Base-by-base conservation (phyloP, 495 filamentous ascomycete genomes). In the Penicillium daleae region DNA sequence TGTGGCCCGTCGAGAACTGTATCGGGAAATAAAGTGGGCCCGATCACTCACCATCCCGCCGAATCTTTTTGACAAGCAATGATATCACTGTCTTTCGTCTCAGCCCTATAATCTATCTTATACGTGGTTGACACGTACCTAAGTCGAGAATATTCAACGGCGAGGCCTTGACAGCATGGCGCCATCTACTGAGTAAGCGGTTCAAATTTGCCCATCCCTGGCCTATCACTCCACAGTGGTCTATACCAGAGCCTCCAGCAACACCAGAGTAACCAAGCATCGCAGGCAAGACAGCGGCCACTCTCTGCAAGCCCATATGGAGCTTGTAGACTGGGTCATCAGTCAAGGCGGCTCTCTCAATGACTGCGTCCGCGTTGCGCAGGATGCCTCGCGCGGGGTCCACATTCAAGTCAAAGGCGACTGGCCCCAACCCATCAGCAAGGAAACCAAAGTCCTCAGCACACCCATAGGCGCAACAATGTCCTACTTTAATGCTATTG, bases 401-500 rank as follows among this genome's bases (percentile, higher is more conserved):
- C 79, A 85, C 65, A 66, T 81, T 15, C 76, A 80, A 64, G 80
- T 81, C 46, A 72, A 67, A 46, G 60, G 63, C 49, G 68, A 70
- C 56, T 66, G 66, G 71, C 56, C 63, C 7, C 39, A 66, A 3
- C 22, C 70, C 6, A 58, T 74, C 26, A 62, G 64, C 27, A 71
- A 58, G 46, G 73, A 77, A 37, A 80, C 78, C 19, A 68, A 70
- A 21, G 73, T 81, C 22, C 77, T 80, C 58, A 76, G 73, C 58
- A 80, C 78, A 4, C 82, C 84, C 0, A 65, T 84, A 22, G 58
- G 65, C 2, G 66, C 81, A 2, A 79, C 84, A 7, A 73, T 86
- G 59, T 85, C 84, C 17, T 82, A 83, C 64, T 81, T 82, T 59
- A 84, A 85, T 53, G 80, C 80, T 8, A 74, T 83, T 31, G 73